phyloP scores from a whole-genome alignment of 2,329 filamentous ascomycete genomes.

The Colletotrichum aenigma region DNA sequence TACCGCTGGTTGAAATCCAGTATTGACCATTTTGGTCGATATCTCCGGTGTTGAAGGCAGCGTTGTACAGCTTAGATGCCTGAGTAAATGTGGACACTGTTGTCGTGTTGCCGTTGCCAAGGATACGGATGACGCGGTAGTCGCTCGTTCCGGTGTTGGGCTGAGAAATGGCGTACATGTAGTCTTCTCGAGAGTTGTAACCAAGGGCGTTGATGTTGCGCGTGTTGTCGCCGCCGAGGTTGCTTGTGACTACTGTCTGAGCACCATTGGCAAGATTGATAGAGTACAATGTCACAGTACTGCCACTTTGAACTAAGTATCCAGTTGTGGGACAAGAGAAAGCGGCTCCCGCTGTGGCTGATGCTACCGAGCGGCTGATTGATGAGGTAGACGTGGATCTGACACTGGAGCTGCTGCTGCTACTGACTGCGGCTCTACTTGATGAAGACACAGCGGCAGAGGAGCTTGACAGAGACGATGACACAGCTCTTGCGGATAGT shows the following conservation, averaged over 20 bases:
- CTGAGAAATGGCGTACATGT: slow-evolving; percentile 23
- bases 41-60: slow-evolving; percentile 22
- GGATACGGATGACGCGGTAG: slow-evolving; percentile 24
- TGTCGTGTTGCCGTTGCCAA: slow-evolving; percentile 12
- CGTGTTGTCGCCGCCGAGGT: background rate
- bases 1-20: slow-evolving; percentile 19
- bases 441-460: background rate
- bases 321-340: slow-evolving; percentile 16
- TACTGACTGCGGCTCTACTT: background rate
- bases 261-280: slow-evolving; percentile 20
- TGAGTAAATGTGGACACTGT: background rate
- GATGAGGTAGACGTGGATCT: background rate
- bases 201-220: slow-evolving; percentile 26
- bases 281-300: background rate
- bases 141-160: background rate
- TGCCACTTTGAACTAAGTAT: slow-evolving; percentile 18
- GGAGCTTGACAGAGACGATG: background rate
- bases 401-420: background rate
- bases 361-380: background rate
- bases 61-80: background rate
- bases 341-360: background rate
- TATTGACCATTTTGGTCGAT: slow-evolving; percentile 24
- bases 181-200: slow-evolving; percentile 27
- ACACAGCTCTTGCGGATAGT: background rate
- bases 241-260: background rate